A percentile compares a stretch with the other conserved stretches of the same genome.
Evolutionary conservation across 108 stramenopile species (phyloP).

Genomic region (Schizochytrium sp.): DNA sequence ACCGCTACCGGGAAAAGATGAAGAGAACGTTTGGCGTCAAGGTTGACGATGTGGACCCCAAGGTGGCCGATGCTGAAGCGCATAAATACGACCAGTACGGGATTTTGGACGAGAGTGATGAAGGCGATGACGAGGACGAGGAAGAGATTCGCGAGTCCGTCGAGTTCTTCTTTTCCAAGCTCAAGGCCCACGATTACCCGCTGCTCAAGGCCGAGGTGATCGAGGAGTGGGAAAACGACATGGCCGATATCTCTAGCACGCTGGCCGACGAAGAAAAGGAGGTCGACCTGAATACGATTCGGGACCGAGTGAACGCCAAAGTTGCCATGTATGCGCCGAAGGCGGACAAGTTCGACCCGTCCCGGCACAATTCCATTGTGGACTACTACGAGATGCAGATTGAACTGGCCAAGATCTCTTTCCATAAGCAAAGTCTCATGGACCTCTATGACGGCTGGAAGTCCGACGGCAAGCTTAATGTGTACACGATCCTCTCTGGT

Average conservation of each 20-base stretch:
- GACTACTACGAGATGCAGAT: conserved; percentile 18
- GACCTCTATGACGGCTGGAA: conserved; percentile 14
- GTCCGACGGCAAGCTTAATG: background rate
- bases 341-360: background rate
- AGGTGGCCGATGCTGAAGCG: background rate
- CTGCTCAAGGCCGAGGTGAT: background rate
- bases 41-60: background rate
- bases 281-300: background rate
- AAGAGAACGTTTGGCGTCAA: background rate
- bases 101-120: background rate
- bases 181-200: background rate
- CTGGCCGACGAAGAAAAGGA: background rate
- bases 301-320: background rate
- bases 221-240: conserved; percentile 7
- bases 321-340: background rate
- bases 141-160: background rate
- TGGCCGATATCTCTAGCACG: background rate
- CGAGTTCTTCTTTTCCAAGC: background rate
- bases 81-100: background rate
- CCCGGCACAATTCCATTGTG: background rate
- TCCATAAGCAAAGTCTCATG: background rate
- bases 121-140: background rate
- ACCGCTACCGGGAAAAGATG: background rate
- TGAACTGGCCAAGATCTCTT: background rate
- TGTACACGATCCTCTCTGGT: conserved; percentile 10